Evolutionary conservation across 805 yeast genomes (phyloP).

Genomic region (Suhomyces xylopsoci): DNA sequence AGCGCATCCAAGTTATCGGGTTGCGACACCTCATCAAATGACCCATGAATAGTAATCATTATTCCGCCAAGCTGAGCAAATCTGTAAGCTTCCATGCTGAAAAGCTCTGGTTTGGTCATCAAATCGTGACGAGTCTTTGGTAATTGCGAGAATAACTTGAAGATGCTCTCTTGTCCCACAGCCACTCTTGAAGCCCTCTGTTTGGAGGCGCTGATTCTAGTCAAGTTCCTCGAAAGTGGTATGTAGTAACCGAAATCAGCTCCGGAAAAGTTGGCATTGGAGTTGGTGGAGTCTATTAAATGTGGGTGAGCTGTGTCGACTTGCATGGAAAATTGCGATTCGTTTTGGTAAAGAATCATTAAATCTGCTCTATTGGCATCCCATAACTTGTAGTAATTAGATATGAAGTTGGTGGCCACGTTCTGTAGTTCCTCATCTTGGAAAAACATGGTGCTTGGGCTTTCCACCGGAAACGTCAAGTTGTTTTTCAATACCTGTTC

Average conservation of each 20-base stretch:
- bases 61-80: conserved; percentile 73
- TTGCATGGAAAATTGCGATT: conserved; percentile 81
- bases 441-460: conserved; percentile 69
- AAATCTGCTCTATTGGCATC: conserved; percentile 73
- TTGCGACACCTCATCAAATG: conserved; percentile 63
- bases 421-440: conserved; percentile 70
- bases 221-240: conserved; percentile 72
- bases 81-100: conserved; percentile 76
- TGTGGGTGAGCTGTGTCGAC: conserved; percentile 72
- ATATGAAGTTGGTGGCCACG: conserved; percentile 71
- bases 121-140: conserved; percentile 81
- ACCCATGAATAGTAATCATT: conserved; percentile 79
- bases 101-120: conserved; percentile 57
- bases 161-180: conserved; percentile 67
- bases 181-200: conserved; percentile 58
- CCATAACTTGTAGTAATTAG: conserved; percentile 77
- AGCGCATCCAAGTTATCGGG: conserved; percentile 42
- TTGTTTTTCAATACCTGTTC: conserved; percentile 55
- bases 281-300: conserved; percentile 10
- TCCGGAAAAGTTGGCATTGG: conserved; percentile 6
- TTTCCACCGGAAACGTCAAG: conserved; percentile 52
- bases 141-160: conserved; percentile 55
- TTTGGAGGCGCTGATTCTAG: conserved; percentile 54
- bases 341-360: conserved; percentile 69
- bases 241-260: conserved; percentile 62